Evolutionary conservation across 2,329 filamentous ascomycete species (phyloP).

Genomic region (Ilyonectria destructans): DNA sequence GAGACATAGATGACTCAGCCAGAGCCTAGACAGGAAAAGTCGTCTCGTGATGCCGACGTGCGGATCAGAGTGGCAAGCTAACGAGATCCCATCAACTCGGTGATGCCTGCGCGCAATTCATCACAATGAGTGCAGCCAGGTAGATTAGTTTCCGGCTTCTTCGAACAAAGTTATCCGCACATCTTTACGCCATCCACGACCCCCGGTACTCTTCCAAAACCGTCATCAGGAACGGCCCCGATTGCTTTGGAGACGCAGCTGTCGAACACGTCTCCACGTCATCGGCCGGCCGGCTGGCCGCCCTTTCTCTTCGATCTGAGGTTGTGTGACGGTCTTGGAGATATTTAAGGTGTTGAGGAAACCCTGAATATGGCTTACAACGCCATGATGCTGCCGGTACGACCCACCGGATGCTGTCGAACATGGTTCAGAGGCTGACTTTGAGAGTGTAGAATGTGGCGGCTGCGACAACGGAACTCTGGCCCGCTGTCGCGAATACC

Average conservation of each 20-base stretch:
- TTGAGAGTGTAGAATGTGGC: conserved; percentile 56
- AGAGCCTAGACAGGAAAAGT: conserved; percentile 43
- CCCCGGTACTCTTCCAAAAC: conserved; percentile 7
- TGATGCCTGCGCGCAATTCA: conserved; percentile 47
- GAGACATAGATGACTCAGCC: conserved; percentile 47
- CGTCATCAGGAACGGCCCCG: background rate
- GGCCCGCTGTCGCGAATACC: conserved; percentile 63
- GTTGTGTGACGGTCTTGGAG: conserved; percentile 12
- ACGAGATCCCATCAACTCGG: conserved; percentile 40
- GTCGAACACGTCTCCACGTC: conserved; percentile 40
- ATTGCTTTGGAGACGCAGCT: conserved; percentile 13
- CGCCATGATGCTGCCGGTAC: conserved; percentile 52
- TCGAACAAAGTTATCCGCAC: conserved; percentile 32
- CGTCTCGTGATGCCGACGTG: conserved; percentile 50
- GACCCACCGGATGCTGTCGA: conserved; percentile 26
- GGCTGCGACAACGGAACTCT: conserved; percentile 61
- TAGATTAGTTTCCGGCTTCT: conserved; percentile 40
- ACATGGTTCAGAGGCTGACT: conserved; percentile 41
- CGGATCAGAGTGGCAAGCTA: conserved; percentile 50
- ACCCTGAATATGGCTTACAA: conserved; percentile 47
- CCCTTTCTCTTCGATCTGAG: conserved; percentile 25
- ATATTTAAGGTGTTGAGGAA: conserved; percentile 28
- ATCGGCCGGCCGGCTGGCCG: conserved; percentile 39
- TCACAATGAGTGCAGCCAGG: conserved; percentile 47
- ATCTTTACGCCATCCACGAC: conserved; percentile 21